Evolutionary conservation across 495 filamentous ascomycete species (phyloP).

Genomic region (Oidiodendron maius): DNA sequence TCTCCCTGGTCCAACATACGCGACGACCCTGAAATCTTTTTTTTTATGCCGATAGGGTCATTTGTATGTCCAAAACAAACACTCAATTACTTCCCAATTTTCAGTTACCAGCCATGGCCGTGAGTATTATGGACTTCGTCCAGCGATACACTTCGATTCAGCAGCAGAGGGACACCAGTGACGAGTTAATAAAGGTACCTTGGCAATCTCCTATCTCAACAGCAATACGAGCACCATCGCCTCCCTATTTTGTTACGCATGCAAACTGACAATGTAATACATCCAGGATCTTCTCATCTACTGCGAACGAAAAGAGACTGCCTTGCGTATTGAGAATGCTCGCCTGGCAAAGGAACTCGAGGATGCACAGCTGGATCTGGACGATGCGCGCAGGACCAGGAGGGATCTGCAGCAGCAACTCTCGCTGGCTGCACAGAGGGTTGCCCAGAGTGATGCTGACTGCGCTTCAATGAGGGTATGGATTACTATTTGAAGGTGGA

Average conservation of each 20-base stretch:
- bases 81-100: no score
- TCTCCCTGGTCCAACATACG: no score
- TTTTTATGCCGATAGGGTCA: no score
- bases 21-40: no score
- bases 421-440: conserved; percentile 23
- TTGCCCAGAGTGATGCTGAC: conserved; percentile 24
- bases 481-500: neutral
- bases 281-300: conserved; percentile 38
- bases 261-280: neutral
- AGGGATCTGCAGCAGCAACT: conserved; percentile 39
- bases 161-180: conserved; percentile 26
- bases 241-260: no score
- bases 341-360: conserved; percentile 26
- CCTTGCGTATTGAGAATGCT: conserved; percentile 31
- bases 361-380: conserved; percentile 36
- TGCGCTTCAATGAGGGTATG: conserved; percentile 33
- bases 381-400: conserved; percentile 30
- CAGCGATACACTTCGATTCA: conserved; percentile 34
- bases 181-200: conserved; percentile 28
- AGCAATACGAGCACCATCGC: no score
- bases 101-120: no score
- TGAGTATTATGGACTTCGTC: conserved; percentile 33
- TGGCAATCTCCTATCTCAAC: neutral
- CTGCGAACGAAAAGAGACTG: conserved; percentile 24
- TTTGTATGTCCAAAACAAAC: no score